Conservation (phyloP, 306 rosid genomes). For the Mimosa pudica region DNA sequence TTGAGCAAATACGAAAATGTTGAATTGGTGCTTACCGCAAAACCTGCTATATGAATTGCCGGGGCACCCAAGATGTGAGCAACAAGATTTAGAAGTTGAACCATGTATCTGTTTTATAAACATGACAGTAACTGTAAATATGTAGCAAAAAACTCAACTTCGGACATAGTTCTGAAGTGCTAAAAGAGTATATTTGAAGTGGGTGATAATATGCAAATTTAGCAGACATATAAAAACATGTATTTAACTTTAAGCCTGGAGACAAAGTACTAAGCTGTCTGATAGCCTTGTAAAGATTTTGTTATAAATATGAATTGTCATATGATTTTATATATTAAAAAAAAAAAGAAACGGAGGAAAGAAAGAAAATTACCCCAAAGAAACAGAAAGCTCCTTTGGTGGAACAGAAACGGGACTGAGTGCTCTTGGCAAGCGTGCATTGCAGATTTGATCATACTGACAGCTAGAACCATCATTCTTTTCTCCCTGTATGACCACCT, state of each 20-base stretch:
- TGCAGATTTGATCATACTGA: slow-evolving; percentile 87
- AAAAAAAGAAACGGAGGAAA: not conserved
- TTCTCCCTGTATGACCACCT: slow-evolving; percentile 71
- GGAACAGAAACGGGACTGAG: slow-evolving; percentile 95
- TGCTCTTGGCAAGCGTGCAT: slow-evolving; percentile 86
- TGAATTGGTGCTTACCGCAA: slow-evolving; percentile 70
- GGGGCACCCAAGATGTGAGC: slow-evolving; percentile 93
- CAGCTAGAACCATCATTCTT: slow-evolving; percentile 60
- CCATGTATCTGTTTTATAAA: slow-evolving; percentile 80
- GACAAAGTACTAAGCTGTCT: slow-evolving; percentile 4
- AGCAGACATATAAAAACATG: not conserved
- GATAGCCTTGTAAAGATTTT: slow-evolving; percentile 11
- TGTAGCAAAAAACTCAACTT: slow-evolving; percentile 21
- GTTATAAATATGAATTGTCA: slow-evolving; percentile 23
- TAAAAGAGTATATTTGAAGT: slow-evolving; percentile 18
- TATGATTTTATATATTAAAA: slow-evolving; percentile 5
- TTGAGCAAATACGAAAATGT: slow-evolving; percentile 29
- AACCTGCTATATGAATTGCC: slow-evolving; percentile 95
- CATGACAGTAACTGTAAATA: slow-evolving; percentile 33
- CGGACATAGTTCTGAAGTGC: slow-evolving; percentile 1
- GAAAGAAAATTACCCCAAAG: slow-evolving; percentile 69
- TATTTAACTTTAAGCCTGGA: slow-evolving; percentile 37
- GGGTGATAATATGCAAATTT: not conserved
- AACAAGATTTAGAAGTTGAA: slow-evolving; percentile 88
- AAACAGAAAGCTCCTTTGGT: slow-evolving; percentile 90